Evolutionary conservation across 768 basidiomycete genomes (phyloP).

Genomic region (Dioszegia hungarica): DNA sequence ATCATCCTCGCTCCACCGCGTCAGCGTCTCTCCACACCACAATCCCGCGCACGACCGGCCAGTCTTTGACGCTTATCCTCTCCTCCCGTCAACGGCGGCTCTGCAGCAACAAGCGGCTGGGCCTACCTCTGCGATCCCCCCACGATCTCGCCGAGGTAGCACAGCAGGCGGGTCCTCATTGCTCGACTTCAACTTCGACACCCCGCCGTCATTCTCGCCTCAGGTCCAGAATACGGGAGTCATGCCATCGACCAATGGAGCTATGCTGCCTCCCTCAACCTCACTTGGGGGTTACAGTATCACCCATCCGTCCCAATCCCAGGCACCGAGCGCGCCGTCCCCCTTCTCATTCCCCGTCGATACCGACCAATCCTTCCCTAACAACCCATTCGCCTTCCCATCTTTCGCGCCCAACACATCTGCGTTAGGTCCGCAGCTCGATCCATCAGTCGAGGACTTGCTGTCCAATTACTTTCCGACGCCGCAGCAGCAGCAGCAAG

Average conservation of each 20-base stretch:
- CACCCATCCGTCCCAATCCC: neutral
- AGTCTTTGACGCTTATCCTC: slow-evolving; percentile 40
- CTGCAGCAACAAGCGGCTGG: neutral
- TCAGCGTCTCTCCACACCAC: slow-evolving; percentile 7
- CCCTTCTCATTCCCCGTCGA: slow-evolving; percentile 14
- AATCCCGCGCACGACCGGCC: slow-evolving; percentile 15
- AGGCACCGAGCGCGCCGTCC: neutral
- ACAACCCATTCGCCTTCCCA: slow-evolving; percentile 8
- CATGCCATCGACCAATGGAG: too few relatives aligned
- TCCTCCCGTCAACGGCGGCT: neutral
- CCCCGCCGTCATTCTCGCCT: too few relatives aligned
- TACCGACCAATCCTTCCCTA: neutral
- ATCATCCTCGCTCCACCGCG: neutral
- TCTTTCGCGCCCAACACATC: slow-evolving; percentile 2
- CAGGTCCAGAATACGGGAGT: too few relatives aligned
- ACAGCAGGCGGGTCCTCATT: neutral
- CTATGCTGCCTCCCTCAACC: too few relatives aligned
- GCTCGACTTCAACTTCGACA: neutral
- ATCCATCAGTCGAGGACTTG: slow-evolving; percentile 42
- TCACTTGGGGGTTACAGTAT: neutral
- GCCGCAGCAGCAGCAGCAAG: slow-evolving; percentile 1
- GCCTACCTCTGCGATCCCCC: neutral
- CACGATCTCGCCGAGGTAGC: neutral
- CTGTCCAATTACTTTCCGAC: slow-evolving; percentile 37
- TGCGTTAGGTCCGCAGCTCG: slow-evolving; percentile 13